A percentile compares a stretch with the other conserved stretches of the same genome.
Conservation (phyloP, 306 rosid genomes). For the Oxytropis ochrocephala region DNA sequence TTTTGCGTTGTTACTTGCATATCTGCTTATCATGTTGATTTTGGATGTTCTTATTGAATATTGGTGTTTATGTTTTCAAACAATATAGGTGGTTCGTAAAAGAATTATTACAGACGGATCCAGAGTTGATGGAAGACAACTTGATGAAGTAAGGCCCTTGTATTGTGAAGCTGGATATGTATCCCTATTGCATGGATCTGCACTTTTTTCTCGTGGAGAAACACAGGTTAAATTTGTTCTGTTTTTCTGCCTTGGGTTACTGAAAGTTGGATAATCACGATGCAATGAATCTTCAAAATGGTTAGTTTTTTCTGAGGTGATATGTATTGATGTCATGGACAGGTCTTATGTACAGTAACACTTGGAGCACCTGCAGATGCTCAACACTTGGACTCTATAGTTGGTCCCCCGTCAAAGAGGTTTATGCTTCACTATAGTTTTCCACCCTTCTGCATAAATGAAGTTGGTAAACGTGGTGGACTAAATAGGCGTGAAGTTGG, state of each 20-base stretch:
- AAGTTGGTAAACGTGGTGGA: constrained; percentile 88
- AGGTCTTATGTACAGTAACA: constrained; percentile 96
- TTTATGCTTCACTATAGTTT: constrained; percentile 98
- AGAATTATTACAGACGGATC: constrained; percentile 76
- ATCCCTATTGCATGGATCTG: constrained; percentile 76
- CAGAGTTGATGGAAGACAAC: constrained; percentile 83
- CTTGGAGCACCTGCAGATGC: constrained; percentile 96
- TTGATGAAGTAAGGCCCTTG: constrained; percentile 96
- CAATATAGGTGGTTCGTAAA: constrained; percentile 72
- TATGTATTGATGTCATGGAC: constrained; percentile 20
- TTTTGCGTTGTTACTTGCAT: background rate
- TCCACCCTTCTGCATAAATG: constrained; percentile 90
- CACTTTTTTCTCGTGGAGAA: constrained; percentile 86
- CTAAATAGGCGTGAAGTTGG: constrained; percentile 98
- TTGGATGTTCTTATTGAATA: constrained; percentile 12
- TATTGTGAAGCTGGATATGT: constrained; percentile 75
- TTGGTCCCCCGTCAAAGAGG: constrained; percentile 83
- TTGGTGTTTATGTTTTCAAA: constrained; percentile 15
- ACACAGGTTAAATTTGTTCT: constrained; percentile 60
- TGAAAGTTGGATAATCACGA: background rate
- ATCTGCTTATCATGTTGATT: background rate
- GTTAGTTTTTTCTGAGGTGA: constrained; percentile 13
- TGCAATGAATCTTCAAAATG: background rate
- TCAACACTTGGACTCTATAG: constrained; percentile 78
- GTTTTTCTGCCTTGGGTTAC: constrained; percentile 12